These are phyloP conservation scores for Myriangium duriaei DNA, from an alignment of 2,329 filamentous ascomycete species.

Conservation along the genomic window DNA sequence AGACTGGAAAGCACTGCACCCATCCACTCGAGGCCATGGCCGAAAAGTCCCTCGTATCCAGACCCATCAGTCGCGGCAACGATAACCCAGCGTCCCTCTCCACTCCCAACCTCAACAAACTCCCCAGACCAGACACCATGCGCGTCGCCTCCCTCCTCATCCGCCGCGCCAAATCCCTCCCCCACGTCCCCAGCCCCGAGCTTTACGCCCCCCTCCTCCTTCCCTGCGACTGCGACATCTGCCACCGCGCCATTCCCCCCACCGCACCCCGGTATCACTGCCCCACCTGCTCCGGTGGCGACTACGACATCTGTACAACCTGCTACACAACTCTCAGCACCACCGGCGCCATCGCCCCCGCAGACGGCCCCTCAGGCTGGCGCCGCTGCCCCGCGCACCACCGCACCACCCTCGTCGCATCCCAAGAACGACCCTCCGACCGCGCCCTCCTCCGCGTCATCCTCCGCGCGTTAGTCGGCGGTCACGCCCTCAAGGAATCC, in stretches of 20 bases:
- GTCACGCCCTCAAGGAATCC: conserved; percentile 49
- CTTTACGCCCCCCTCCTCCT: conserved; percentile 45
- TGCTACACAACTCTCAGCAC: conserved; percentile 62
- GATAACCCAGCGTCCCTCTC: conserved; percentile 13
- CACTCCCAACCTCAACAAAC: conserved; percentile 11
- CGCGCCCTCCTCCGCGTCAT: conserved; percentile 57
- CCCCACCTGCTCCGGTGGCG: conserved; percentile 60
- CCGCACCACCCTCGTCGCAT: conserved; percentile 71
- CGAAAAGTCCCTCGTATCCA: conserved; percentile 33
- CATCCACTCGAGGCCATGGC: conserved; percentile 69
- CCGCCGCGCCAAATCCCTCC: conserved; percentile 21
- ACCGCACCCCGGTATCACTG: conserved; percentile 67
- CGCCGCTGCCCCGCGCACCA: conserved; percentile 64
- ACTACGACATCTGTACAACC: conserved; percentile 71
- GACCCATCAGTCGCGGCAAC: background rate
- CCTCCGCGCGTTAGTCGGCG: conserved; percentile 64
- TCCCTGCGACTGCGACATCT: conserved; percentile 66
- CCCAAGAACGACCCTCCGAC: conserved; percentile 47
- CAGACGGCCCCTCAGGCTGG: conserved; percentile 75
- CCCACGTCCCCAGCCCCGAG: conserved; percentile 26
- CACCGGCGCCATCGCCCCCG: conserved; percentile 51
- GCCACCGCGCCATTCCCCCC: conserved; percentile 58
- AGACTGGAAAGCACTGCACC: conserved; percentile 66
- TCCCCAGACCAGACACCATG: conserved; percentile 10
- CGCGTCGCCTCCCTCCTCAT: conserved; percentile 9